These are phyloP conservation scores for Postia placenta DNA, from an alignment of 768 basidiomycete species.

Conservation along the genomic window DNA sequence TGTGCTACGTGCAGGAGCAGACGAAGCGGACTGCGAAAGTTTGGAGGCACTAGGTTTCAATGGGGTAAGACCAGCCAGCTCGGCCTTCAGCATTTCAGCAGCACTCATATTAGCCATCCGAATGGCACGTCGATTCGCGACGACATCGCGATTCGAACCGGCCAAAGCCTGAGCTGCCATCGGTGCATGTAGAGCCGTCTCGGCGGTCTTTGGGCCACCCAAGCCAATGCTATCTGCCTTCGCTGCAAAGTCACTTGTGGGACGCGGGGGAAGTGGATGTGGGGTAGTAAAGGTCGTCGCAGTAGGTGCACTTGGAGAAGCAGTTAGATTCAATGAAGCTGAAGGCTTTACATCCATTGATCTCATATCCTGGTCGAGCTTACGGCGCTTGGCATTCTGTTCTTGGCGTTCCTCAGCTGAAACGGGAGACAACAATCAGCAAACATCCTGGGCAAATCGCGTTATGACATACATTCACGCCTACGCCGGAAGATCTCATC, in stretches of 20 bases:
- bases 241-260: constrained; percentile 61
- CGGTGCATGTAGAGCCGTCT: constrained; percentile 65
- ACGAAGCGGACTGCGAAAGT: background rate
- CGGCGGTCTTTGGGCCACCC: constrained; percentile 2
- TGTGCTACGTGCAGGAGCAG: background rate
- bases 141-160: constrained; percentile 86
- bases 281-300: background rate
- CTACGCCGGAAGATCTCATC: constrained; percentile 92
- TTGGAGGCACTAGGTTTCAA: constrained; percentile 22
- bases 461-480: constrained; percentile 62
- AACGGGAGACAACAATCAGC: constrained; percentile 7
- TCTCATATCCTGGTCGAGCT: constrained; percentile 45
- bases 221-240: constrained; percentile 34
- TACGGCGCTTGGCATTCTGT: constrained; percentile 84
- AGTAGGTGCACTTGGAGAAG: constrained; percentile 35
- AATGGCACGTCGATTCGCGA: constrained; percentile 84
- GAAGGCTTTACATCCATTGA: constrained; percentile 35
- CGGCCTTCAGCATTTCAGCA: constrained; percentile 89
- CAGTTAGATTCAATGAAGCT: constrained; percentile 41
- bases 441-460: background rate
- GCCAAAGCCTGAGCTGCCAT: constrained; percentile 68
- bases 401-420: constrained; percentile 95
- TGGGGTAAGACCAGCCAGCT: constrained; percentile 56
- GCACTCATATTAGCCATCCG: constrained; percentile 97
- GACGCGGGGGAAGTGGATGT: constrained; percentile 34